These are phyloP conservation scores for Glycine tomentella DNA, from an alignment of 306 rosid genomes.

Conservation along the genomic window DNA sequence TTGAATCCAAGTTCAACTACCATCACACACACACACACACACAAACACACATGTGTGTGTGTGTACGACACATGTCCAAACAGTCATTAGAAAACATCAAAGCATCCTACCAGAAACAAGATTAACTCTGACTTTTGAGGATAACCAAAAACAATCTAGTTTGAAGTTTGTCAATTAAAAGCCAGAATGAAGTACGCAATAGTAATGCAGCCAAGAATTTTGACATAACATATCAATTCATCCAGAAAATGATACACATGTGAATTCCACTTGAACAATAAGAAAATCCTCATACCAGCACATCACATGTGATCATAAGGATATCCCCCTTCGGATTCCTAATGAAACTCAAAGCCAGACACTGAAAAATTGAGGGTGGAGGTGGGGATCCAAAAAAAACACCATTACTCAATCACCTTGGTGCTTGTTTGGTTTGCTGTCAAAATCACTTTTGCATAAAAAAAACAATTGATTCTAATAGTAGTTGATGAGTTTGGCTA, in stretches of 20 bases:
- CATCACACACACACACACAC: too few species aligned
- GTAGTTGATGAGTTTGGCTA: not conserved
- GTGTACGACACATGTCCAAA: too few species aligned
- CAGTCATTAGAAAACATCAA: too few species aligned
- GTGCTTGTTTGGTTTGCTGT: not conserved
- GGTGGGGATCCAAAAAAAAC: not conserved
- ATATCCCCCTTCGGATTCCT: not conserved
- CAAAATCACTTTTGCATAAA: not conserved
- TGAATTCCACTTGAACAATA: not conserved
- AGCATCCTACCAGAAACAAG: too few species aligned
- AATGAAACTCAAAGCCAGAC: conserved; percentile 2
- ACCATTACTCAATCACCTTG: not conserved
- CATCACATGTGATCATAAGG: not conserved
- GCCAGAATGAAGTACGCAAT: conserved; percentile 1
- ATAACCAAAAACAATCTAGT: not conserved
- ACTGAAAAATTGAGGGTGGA: not conserved
- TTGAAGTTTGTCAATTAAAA: not conserved
- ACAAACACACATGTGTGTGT: too few species aligned
- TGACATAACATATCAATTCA: not conserved
- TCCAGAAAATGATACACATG: not conserved
- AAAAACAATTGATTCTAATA: not conserved
- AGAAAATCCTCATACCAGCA: not conserved
- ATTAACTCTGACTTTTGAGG: too few species aligned
- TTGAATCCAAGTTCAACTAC: too few species aligned
- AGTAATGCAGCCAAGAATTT: not conserved